Evolutionary conservation across 768 basidiomycete species (phyloP), one percentile per base, ranked within the genome.

Genomic region (Mycena haematopus): DNA sequence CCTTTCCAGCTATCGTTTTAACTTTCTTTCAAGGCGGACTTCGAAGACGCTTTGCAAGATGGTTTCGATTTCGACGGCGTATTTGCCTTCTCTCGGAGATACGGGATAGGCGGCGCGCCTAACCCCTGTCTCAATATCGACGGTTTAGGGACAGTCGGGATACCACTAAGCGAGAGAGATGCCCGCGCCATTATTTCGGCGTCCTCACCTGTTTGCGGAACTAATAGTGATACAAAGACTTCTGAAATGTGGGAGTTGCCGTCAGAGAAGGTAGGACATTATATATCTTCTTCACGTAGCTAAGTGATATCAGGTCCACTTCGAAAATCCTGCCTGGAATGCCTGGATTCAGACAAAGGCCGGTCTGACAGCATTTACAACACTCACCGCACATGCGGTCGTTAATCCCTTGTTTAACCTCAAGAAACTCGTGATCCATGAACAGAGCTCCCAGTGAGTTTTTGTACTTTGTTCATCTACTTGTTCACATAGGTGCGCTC

Each of bases 111-210:
- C 11, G 55, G 66, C 15, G 76, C 77, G 3, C 79, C 78, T 0
- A 78, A 80, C 67, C 80, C 81, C 0, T 65, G 69, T 19, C 67
- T 82, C 6, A 50, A 58, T 14, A 68, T 80, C 24, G 68, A 72
- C 9, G 78, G 75, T 22, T 42, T 79, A n/a, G 80, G 81, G 0
- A n/a, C 65, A 3, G 57, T 82, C 25, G 78, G 76, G 0, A 70
- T 81, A 10, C 81, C 81, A 2, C 68, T 82, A 5, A 75, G 67
- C 47, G 56, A 62, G n/a, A 60, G 73, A 14, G 79, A 78, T 21
- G 79, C 78, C 0, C 68, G 69, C 25, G 58, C 58, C 6, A 69
- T 81, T 27, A 76, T 75, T 27, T 52, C 66, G 1, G 46, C 51
- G 9, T 55, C 70, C 10, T 35, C 47, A 8, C 76, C 61, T 22